phyloP scores from a whole-genome alignment of 305 asterid species.

The Salvia sclarea region DNA sequence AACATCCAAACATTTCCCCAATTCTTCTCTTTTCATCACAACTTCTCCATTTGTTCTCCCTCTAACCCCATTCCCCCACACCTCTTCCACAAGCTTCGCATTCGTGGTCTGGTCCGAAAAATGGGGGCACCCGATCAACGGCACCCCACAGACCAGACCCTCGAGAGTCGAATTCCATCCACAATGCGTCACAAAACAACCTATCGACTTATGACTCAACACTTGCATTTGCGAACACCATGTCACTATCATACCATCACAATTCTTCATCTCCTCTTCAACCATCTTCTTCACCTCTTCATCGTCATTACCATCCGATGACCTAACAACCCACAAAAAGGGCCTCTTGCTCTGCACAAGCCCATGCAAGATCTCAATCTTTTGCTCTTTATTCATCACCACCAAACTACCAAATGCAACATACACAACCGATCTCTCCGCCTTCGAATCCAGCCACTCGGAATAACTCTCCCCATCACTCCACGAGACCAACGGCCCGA shows the following conservation, averaged over 20 bases:
- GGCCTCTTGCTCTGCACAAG: constrained; percentile 39
- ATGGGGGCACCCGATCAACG: constrained; percentile 48
- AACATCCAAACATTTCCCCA: constrained; percentile 46
- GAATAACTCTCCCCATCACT: constrained; percentile 19
- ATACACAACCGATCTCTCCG: constrained; percentile 46
- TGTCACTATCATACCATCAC: constrained; percentile 48
- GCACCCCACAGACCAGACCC: constrained; percentile 50
- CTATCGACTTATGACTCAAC: constrained; percentile 46
- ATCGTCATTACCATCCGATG: constrained; percentile 35
- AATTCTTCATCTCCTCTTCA: constrained; percentile 4
- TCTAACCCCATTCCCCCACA: constrained; percentile 59
- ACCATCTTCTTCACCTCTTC: constrained; percentile 29
- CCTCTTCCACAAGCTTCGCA: constrained; percentile 61
- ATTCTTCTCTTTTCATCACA: constrained; percentile 37
- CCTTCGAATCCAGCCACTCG: constrained; percentile 46
- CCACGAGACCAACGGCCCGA: constrained; percentile 63
- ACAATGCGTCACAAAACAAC: constrained; percentile 61
- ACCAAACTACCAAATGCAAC: constrained; percentile 60
- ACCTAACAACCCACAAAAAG: constrained; percentile 50
- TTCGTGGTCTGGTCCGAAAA: constrained; percentile 54
- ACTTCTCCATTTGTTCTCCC: constrained; percentile 41
- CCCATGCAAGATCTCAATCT: constrained; percentile 49
- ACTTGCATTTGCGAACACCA: constrained; percentile 68
- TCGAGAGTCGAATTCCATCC: constrained; percentile 74
- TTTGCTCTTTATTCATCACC: constrained; percentile 44